Conservation (phyloP, 192 early-diverging fungal genomes). For the Coemansia sp. region DNA sequence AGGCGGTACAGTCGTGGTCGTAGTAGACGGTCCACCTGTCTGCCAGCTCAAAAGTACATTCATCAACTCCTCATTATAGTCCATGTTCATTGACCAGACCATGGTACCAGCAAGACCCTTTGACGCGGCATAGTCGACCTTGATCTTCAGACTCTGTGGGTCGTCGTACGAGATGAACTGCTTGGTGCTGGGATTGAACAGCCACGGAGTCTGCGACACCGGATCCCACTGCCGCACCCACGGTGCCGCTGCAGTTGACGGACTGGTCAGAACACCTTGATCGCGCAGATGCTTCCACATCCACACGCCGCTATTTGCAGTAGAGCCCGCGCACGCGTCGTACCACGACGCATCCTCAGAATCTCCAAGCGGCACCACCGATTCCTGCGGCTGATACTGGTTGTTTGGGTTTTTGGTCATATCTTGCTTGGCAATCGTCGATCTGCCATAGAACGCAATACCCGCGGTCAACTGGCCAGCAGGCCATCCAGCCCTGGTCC, state of each 20-base stretch:
- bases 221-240: conserved; percentile 69
- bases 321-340: conserved; percentile 50
- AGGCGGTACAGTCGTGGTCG: conserved; percentile 9
- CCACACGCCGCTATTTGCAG: conserved; percentile 63
- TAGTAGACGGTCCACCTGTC: conserved; percentile 8
- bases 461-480: conserved; percentile 62
- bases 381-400: conserved; percentile 48
- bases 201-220: conserved; percentile 65
- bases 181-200: conserved; percentile 62
- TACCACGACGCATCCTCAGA: conserved; percentile 54
- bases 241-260: conserved; percentile 54
- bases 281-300: conserved; percentile 63
- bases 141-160: conserved; percentile 53
- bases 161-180: conserved; percentile 68
- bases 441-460: conserved; percentile 64
- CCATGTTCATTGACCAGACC: conserved; percentile 64
- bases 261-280: conserved; percentile 53
- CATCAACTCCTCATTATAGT: conserved; percentile 59
- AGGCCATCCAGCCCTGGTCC: conserved; percentile 61
- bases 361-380: conserved; percentile 55
- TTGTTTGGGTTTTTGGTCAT: conserved; percentile 55
- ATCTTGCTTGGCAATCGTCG: conserved; percentile 44
- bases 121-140: conserved; percentile 56
- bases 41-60: conserved; percentile 24
- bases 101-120: conserved; percentile 60